These are phyloP conservation scores for Zasmidium citrigriseum DNA, from an alignment of 2,329 filamentous ascomycete species.

Conservation along the genomic window DNA sequence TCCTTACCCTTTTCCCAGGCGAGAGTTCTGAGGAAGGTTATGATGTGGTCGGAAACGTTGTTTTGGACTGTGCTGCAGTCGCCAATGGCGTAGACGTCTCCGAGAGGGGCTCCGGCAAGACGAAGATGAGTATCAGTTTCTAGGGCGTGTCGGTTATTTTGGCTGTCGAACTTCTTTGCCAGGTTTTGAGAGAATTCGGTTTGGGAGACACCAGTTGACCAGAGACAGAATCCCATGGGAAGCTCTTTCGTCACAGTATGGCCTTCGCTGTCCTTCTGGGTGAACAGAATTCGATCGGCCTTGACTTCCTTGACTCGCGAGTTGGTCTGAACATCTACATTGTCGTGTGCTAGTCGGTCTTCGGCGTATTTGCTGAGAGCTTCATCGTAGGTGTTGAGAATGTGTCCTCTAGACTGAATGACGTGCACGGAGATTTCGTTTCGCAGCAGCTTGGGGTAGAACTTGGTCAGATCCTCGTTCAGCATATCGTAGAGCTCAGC, in stretches of 20 bases:
- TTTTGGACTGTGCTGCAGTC: constrained; percentile 98
- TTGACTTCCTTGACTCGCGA: constrained; percentile 88
- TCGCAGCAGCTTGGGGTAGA: constrained; percentile 86
- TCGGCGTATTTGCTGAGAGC: constrained; percentile 90
- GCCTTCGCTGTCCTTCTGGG: constrained; percentile 74
- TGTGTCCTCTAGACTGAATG: constrained; percentile 91
- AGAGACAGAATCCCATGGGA: constrained; percentile 92
- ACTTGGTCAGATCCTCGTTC: constrained; percentile 83
- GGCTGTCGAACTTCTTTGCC: constrained; percentile 72
- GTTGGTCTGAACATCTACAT: constrained; percentile 89
- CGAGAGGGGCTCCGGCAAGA: constrained; percentile 81
- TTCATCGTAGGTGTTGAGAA: constrained; percentile 97
- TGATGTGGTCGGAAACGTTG: constrained; percentile 88
- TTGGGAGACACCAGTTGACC: constrained; percentile 94
- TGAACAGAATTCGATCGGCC: constrained; percentile 82
- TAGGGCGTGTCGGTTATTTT: constrained; percentile 87
- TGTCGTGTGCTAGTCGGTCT: constrained; percentile 83
- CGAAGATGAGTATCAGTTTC: constrained; percentile 95
- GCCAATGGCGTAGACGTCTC: constrained; percentile 94
- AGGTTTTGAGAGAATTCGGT: constrained; percentile 76
- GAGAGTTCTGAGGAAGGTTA: constrained; percentile 83
- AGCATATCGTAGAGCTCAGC: constrained; percentile 94
- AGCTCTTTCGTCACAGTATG: constrained; percentile 84
- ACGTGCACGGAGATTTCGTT: constrained; percentile 98
- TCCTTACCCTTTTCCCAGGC: constrained; percentile 92